A percentile compares a stretch with the other conserved stretches of the same genome.
phyloP scores from a whole-genome alignment of 805 yeast genomes.

The Saccharomycopsis lassenensis region DNA sequence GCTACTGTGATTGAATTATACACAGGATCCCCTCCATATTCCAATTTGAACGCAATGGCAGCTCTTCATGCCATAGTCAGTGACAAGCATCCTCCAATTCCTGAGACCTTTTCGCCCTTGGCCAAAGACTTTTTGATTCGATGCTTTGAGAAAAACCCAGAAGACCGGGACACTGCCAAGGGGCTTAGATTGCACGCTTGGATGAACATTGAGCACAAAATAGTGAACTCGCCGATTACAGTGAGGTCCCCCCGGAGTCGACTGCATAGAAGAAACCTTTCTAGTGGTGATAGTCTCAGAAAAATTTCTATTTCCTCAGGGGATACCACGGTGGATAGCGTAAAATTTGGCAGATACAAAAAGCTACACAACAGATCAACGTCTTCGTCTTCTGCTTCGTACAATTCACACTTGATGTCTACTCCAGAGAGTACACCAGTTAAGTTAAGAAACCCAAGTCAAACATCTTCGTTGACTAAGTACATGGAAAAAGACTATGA shows the following conservation, averaged over 20 bases:
- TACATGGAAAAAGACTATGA: conserved; percentile 12
- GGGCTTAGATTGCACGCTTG: conserved; percentile 50
- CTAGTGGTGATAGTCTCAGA: too few species aligned
- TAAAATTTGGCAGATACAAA: background rate
- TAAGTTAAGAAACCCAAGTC: conserved; percentile 5
- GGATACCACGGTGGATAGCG: too few species aligned
- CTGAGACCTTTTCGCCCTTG: conserved; percentile 34
- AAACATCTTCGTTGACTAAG: conserved; percentile 5
- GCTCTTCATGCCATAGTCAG: conserved; percentile 78
- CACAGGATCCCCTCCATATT: conserved; percentile 83
- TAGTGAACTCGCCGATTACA: background rate
- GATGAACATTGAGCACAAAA: conserved; percentile 27
- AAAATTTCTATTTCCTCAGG: conserved; percentile 2
- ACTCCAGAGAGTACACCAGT: too few species aligned
- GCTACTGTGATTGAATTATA: conserved; percentile 86
- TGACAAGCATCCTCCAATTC: conserved; percentile 61
- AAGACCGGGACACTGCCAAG: conserved; percentile 43
- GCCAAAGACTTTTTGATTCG: conserved; percentile 48
- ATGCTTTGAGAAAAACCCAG: conserved; percentile 66
- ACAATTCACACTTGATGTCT: too few species aligned
- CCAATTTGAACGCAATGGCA: conserved; percentile 62
- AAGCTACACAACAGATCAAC: too few species aligned
- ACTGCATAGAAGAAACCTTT: background rate
- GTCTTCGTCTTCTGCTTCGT: too few species aligned
- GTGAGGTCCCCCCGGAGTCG: background rate